phyloP scores from a whole-genome alignment of 352 stramenopile genomes.

The Blastocystis sp. region DNA sequence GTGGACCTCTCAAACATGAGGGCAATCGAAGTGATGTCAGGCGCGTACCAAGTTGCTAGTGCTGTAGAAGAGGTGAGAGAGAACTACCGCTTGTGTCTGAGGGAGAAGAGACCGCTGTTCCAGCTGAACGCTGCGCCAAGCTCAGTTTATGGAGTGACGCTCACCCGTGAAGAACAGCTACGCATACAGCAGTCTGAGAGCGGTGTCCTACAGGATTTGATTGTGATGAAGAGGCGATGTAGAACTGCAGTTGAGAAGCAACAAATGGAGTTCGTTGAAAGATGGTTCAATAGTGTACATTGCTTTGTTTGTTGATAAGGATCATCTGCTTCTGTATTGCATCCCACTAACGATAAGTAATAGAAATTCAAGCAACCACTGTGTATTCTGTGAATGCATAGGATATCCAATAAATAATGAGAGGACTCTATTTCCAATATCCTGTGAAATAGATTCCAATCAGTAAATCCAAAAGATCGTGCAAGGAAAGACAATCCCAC shows the following conservation, averaged over 20 bases:
- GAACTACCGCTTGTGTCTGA: neutral
- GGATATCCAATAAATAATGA: too few relatives aligned
- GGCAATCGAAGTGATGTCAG: neutral
- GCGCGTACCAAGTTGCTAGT: neutral
- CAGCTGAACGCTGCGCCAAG: neutral
- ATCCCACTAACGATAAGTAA: too few relatives aligned
- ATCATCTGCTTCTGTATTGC: too few relatives aligned
- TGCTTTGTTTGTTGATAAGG: neutral
- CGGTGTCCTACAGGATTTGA: neutral
- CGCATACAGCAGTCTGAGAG: neutral
- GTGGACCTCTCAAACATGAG: neutral
- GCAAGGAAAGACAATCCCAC: too few relatives aligned
- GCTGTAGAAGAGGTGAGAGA: neutral
- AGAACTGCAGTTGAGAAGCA: neutral
- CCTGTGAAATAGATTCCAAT: too few relatives aligned
- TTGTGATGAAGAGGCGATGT: constrained; percentile 10
- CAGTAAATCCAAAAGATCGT: too few relatives aligned
- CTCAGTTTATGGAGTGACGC: neutral
- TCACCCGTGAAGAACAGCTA: neutral
- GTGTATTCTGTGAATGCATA: too few relatives aligned
- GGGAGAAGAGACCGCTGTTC: neutral
- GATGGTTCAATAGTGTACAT: neutral
- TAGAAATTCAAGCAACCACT: too few relatives aligned
- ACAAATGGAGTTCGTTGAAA: constrained; percentile 8
- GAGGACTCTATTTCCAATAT: too few relatives aligned